phyloP scores from a whole-genome alignment of 192 early-diverging fungal genomes.

The Mortierella antarctica region DNA sequence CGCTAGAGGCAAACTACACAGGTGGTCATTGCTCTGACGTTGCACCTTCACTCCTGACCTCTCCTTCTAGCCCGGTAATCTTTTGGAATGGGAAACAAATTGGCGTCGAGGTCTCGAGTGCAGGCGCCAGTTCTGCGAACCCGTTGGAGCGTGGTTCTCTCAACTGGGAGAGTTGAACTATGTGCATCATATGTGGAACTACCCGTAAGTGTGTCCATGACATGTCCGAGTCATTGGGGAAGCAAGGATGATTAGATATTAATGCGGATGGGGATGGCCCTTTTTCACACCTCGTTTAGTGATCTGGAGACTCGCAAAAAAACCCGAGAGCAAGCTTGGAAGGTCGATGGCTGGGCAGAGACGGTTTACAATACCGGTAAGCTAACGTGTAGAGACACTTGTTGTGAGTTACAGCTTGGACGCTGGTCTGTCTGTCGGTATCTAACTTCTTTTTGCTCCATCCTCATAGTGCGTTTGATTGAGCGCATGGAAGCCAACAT shows the following conservation, averaged over 20 bases:
- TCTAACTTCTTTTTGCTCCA: neutral
- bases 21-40: neutral
- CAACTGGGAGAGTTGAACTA: slow-evolving; percentile 89
- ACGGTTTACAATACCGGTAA: slow-evolving; percentile 90
- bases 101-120: slow-evolving; percentile 92
- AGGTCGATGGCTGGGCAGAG: slow-evolving; percentile 93
- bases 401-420: neutral
- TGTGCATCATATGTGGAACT: slow-evolving; percentile 95
- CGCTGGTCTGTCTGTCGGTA: neutral
- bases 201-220: slow-evolving; percentile 66
- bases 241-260: neutral
- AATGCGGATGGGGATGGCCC: too few relatives aligned
- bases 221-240: neutral
- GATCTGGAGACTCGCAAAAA: slow-evolving; percentile 90
- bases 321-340: slow-evolving; percentile 92
- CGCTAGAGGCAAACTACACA: too few relatives aligned
- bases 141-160: slow-evolving; percentile 96
- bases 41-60: neutral
- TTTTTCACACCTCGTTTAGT: slow-evolving; percentile 37
- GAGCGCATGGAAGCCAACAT: slow-evolving; percentile 86
- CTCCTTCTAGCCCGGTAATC: slow-evolving; percentile 75
- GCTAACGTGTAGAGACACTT: neutral
- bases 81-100: slow-evolving; percentile 94
- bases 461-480: slow-evolving; percentile 74
- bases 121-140: slow-evolving; percentile 87